Evolutionary conservation across 2,329 filamentous ascomycete species (phyloP).

Genomic region (Dothistroma septosporum): DNA sequence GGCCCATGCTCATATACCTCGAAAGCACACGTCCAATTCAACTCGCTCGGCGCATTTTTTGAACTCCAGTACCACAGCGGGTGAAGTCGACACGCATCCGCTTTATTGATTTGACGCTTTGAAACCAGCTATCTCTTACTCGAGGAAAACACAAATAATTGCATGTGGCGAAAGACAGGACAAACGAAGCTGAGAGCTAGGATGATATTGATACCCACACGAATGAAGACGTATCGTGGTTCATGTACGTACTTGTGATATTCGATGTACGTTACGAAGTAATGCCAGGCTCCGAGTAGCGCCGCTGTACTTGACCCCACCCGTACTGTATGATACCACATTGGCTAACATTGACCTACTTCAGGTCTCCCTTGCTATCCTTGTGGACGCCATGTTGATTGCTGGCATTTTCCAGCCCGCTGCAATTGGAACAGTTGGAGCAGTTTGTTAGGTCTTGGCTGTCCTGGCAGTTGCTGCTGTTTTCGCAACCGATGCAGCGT

Average conservation of each 20-base stretch:
- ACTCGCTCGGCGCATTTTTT: no score
- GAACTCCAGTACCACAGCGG: no score
- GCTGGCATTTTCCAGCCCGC: background rate
- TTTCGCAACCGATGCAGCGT: background rate
- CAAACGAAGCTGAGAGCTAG: no score
- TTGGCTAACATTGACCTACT: background rate
- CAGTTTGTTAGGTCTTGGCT: background rate
- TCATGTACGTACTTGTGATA: background rate
- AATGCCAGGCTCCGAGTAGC: background rate
- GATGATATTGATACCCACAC: constrained; percentile 5
- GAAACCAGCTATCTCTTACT: no score
- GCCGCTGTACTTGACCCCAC: background rate
- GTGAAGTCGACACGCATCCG: no score
- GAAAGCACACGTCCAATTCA: no score
- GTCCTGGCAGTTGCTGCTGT: background rate
- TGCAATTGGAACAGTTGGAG: constrained; percentile 6
- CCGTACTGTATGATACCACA: background rate
- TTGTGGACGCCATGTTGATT: constrained; percentile 2
- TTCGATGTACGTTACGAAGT: background rate
- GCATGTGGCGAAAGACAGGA: no score
- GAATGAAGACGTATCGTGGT: background rate
- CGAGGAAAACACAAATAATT: no score
- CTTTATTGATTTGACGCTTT: no score
- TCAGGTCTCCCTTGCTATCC: constrained; percentile 3
- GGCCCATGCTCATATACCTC: no score